Evolutionary conservation across 192 early-diverging fungal species (phyloP), one percentile per base, ranked within the genome.

Genomic region (Backusella circina): DNA sequence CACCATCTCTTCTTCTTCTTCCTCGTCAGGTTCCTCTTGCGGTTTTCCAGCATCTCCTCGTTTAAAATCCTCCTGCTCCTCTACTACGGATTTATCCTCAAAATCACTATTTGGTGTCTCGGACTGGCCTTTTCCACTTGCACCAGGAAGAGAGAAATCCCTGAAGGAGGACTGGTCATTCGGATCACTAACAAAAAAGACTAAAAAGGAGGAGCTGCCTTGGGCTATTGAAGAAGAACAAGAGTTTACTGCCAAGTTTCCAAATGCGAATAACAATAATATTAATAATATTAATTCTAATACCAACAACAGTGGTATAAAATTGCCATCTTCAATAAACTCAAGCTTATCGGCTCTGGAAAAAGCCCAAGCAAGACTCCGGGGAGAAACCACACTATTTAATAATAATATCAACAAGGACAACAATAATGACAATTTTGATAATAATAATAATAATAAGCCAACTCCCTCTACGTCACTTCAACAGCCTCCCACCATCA

Each of bases 91-190:
- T 16, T 10, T 41, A 23, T 21, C 74, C 9, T 69, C 69, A 26
- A 47, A 41, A 13, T 70, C 75, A 10, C 37, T 76, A 4, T 76
- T 76, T 71, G 65, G 51, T 64, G 28, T 38, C 2, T 30, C 77
- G 2, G 77, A 78, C 18, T 78, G 77, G 77, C 77, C 77, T 21
- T 78, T 78, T 26, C 77, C 77, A 18, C 26, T 78, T 18, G 21
- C 33, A 31, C 51, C 64, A 21, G 54, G 54, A 8, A 51, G 26
- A 69, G 61, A 72, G n/a, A 71, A 65, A 70, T 67, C n/a, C n/a
- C 28, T 12, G 16, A 26, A 66, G 12, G 33, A 32, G 18, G 33
- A 54, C 61, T 61, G 71, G 71, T 38, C 71, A 57, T 73, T 64
- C 18, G 50, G 64, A 28, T 61, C 57, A 39, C 37, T 61, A 74